These are phyloP conservation scores for Phylloporus sp. DNA, from an alignment of 768 basidiomycete genomes.

Conservation along the genomic window DNA sequence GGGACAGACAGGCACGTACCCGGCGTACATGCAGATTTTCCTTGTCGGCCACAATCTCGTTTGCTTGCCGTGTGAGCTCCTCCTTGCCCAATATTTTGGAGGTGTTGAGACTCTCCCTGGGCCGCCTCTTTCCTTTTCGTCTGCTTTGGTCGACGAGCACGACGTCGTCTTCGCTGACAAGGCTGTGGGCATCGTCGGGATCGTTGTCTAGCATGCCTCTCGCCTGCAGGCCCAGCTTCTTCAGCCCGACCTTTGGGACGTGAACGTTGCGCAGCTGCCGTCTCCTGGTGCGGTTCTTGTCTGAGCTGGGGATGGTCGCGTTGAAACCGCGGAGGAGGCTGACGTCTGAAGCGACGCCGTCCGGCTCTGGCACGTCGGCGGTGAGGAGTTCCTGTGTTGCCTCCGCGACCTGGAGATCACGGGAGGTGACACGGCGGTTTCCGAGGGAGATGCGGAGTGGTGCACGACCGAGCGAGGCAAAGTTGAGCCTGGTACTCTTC, in stretches of 20 bases:
- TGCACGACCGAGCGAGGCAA: conserved; percentile 76
- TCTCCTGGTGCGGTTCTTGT: conserved; percentile 69
- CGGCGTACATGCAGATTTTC: conserved; percentile 87
- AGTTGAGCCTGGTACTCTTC: conserved; percentile 48
- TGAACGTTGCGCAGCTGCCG: conserved; percentile 80
- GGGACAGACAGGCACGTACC: conserved; percentile 39
- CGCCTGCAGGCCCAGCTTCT: conserved; percentile 73
- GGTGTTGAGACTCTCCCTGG: conserved; percentile 64
- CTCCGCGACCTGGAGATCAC: conserved; percentile 81
- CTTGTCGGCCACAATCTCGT: conserved; percentile 88
- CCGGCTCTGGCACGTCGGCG: conserved; percentile 69
- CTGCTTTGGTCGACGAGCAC: conserved; percentile 46
- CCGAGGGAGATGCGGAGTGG: conserved; percentile 66
- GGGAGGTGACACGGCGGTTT: conserved; percentile 68
- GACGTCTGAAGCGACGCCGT: conserved; percentile 66
- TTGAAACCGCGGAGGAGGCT: conserved; percentile 89
- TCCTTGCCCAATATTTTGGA: conserved; percentile 74
- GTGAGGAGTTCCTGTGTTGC: conserved; percentile 73
- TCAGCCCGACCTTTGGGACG: conserved; percentile 70
- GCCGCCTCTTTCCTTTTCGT: conserved; percentile 42
- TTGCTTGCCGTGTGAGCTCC: conserved; percentile 77
- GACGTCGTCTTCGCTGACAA: conserved; percentile 74
- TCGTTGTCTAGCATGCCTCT: conserved; percentile 59
- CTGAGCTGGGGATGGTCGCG: conserved; percentile 90
- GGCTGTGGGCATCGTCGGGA: conserved; percentile 57